Conservation (phyloP, 768 basidiomycete species). For the Dictyophora rubrovolvata region DNA sequence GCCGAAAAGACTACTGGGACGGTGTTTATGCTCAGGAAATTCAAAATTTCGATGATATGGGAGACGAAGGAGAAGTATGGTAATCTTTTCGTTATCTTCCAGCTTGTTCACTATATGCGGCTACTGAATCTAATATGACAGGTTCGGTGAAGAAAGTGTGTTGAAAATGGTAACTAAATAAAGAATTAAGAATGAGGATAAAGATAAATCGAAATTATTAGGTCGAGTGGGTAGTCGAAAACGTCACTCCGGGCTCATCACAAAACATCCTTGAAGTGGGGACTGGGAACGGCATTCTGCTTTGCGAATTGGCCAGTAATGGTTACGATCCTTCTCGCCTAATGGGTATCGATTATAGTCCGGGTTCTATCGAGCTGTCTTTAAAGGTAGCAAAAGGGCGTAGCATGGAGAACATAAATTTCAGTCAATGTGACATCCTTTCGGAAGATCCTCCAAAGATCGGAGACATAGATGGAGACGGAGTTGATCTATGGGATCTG, state of each 20-base stretch:
- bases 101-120: background rate
- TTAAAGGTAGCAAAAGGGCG: conserved; percentile 41
- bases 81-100: conserved; percentile 22
- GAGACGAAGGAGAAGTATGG: conserved; percentile 84
- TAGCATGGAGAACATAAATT: conserved; percentile 34
- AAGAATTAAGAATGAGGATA: background rate
- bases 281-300: conserved; percentile 67
- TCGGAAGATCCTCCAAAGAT: conserved; percentile 31
- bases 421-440: conserved; percentile 58
- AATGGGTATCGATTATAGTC: conserved; percentile 69
- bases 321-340: conserved; percentile 47
- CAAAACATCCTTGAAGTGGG: conserved; percentile 61
- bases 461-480: conserved; percentile 12
- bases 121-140: conserved; percentile 18
- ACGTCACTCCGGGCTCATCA: conserved; percentile 34
- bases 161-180: conserved; percentile 49
- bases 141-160: conserved; percentile 72
- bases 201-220: background rate
- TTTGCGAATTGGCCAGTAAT: conserved; percentile 59
- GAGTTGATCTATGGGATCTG: conserved; percentile 50
- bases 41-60: conserved; percentile 60
- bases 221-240: conserved; percentile 50
- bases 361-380: conserved; percentile 58
- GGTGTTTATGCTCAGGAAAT: conserved; percentile 62
- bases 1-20: conserved; percentile 79